Evolutionary conservation across 768 basidiomycete species (phyloP).

Genomic region (Rhizopogon roseolus): DNA sequence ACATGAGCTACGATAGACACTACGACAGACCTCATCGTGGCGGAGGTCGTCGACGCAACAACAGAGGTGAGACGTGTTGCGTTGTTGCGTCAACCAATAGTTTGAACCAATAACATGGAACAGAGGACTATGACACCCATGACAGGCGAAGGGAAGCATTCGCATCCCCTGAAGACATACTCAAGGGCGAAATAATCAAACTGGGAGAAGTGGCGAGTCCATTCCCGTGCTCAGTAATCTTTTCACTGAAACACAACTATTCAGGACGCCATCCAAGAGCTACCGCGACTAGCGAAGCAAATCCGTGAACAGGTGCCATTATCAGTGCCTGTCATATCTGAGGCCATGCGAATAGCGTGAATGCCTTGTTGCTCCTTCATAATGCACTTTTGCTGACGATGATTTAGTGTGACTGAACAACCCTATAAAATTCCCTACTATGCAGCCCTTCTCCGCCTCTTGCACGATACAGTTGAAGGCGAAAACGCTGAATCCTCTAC

Average conservation of each 20-base stretch:
- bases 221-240: not conserved
- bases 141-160: conserved; percentile 58
- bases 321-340: conserved; percentile 62
- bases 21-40: conserved; percentile 46
- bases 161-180: conserved; percentile 71
- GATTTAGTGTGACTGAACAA: conserved; percentile 75
- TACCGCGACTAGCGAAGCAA: conserved; percentile 60
- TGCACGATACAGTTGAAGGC: conserved; percentile 48
- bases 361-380: not conserved
- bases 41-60: conserved; percentile 42
- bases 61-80: conserved; percentile 42
- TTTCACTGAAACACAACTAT: conserved; percentile 2
- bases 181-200: conserved; percentile 63
- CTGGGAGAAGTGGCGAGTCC: conserved; percentile 77
- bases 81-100: not conserved
- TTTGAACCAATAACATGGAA: not conserved
- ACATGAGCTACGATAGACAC: conserved; percentile 60
- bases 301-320: conserved; percentile 56
- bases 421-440: conserved; percentile 93
- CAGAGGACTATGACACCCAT: conserved; percentile 60
- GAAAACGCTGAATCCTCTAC: conserved; percentile 26
- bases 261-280: conserved; percentile 69
- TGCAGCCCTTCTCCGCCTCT: conserved; percentile 69
- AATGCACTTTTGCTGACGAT: conserved; percentile 5
- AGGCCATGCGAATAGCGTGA: conserved; percentile 72